A percentile compares a stretch with the other conserved stretches of the same genome.
Evolutionary conservation across 2,329 filamentous ascomycete species (phyloP).

Genomic region (Curvularia sp.): DNA sequence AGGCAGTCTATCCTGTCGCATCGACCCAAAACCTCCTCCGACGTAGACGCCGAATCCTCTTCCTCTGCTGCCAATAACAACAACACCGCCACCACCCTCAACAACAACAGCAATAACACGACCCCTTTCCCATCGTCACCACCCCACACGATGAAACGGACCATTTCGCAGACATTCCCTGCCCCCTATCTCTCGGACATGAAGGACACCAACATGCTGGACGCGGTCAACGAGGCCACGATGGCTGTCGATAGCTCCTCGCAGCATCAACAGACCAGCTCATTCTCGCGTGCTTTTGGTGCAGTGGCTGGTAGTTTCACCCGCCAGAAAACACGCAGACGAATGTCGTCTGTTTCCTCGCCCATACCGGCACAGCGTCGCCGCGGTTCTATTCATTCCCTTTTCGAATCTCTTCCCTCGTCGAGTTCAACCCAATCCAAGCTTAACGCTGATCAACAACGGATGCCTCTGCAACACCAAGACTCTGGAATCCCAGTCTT

Average conservation of each 20-base stretch:
- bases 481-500: constrained; percentile 43
- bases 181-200: constrained; percentile 32
- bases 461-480: constrained; percentile 40
- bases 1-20: constrained; percentile 47
- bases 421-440: constrained; percentile 27
- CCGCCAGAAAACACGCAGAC: constrained; percentile 45
- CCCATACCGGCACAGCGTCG: constrained; percentile 32
- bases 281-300: constrained; percentile 42
- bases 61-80: constrained; percentile 17
- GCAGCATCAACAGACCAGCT: constrained; percentile 35
- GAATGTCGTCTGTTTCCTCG: constrained; percentile 44
- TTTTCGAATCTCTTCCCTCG: constrained; percentile 34
- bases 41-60: constrained; percentile 44
- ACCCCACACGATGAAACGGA: constrained; percentile 44
- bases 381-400: constrained; percentile 40
- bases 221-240: constrained; percentile 41
- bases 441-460: constrained; percentile 32
- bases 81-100: neutral
- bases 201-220: constrained; percentile 36
- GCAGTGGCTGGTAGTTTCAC: constrained; percentile 40
- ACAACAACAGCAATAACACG: constrained; percentile 23
- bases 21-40: constrained; percentile 54
- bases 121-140: constrained; percentile 24
- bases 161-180: constrained; percentile 50
- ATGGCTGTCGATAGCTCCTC: constrained; percentile 23